A percentile compares a stretch with the other conserved stretches of the same genome.
Conservation (phyloP, 371 early-diverging fungal genomes). For the Mortierella sp. region DNA sequence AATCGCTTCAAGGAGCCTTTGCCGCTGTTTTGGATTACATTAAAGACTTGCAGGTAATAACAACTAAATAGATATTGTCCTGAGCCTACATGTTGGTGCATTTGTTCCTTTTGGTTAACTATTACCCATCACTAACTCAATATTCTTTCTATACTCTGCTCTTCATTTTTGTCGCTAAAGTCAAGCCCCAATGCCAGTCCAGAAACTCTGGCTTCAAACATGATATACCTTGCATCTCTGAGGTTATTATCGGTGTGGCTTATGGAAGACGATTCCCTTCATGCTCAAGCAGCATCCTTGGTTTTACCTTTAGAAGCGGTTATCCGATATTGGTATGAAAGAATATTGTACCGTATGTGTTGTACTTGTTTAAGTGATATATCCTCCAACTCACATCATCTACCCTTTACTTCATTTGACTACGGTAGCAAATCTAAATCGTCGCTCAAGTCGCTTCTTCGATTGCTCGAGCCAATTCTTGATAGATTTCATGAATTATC, state of each 20-base stretch:
- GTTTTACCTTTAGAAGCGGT: conserved; percentile 34
- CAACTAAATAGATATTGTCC: background rate
- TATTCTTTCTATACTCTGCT: background rate
- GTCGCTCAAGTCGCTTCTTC: conserved; percentile 29
- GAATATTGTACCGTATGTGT: background rate
- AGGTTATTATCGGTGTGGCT: conserved; percentile 45
- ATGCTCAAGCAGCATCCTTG: conserved; percentile 31
- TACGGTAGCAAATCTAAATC: conserved; percentile 33
- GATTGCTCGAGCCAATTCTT: conserved; percentile 37
- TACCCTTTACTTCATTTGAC: background rate
- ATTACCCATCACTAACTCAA: background rate
- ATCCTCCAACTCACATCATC: background rate
- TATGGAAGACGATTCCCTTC: conserved; percentile 47
- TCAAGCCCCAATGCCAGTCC: conserved; percentile 16
- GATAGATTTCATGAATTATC: conserved; percentile 34
- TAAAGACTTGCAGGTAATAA: conserved; percentile 43
- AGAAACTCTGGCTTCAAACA: conserved; percentile 21
- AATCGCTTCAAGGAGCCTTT: conserved; percentile 38
- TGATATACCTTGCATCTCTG: conserved; percentile 45
- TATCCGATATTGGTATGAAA: conserved; percentile 29
- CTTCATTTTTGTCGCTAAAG: background rate
- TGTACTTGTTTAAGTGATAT: background rate
- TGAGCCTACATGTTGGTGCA: background rate
- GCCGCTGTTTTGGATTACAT: conserved; percentile 43
- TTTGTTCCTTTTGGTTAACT: background rate